Conservation (phyloP, 495 filamentous ascomycete genomes). For the Pseudomonodictys pantanalensis region DNA sequence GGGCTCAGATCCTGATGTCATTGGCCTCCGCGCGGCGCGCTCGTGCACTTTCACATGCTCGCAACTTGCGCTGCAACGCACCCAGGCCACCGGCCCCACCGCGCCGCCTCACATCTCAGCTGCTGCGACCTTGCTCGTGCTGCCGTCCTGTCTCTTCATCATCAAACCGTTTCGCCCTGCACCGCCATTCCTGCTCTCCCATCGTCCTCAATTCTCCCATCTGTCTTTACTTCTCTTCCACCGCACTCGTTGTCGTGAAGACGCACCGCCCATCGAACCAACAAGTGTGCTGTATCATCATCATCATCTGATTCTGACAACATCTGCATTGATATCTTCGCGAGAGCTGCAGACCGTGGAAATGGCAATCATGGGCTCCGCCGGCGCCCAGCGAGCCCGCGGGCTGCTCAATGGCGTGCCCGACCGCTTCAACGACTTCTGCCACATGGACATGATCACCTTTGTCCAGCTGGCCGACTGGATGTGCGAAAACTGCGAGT, state of each 20-base stretch:
- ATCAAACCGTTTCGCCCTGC: too few relatives aligned
- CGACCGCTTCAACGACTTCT: slow-evolving; percentile 30
- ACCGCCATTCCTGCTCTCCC: neutral
- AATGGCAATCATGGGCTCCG: slow-evolving; percentile 9
- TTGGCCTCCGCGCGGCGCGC: too few relatives aligned
- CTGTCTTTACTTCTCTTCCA: neutral
- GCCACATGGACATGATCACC: slow-evolving; percentile 33
- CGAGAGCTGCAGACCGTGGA: neutral
- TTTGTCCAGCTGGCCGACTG: slow-evolving; percentile 32
- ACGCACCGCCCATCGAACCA: neutral
- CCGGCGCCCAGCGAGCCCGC: slow-evolving; percentile 13
- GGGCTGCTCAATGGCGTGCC: slow-evolving; percentile 28
- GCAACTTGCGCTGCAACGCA: neutral
- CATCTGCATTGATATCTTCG: neutral
- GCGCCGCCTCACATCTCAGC: slow-evolving; percentile 15
- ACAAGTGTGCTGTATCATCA: neutral
- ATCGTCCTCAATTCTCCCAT: neutral
- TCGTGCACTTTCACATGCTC: slow-evolving; percentile 18
- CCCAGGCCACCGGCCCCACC: slow-evolving; percentile 3
- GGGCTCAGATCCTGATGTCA: slow-evolving; percentile 2
- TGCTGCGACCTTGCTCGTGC: neutral
- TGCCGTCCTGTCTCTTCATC: too few relatives aligned
- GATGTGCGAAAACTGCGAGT: slow-evolving; percentile 19
- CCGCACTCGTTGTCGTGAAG: neutral
- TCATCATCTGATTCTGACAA: neutral